phyloP scores from a whole-genome alignment of 108 stramenopile genomes.

The Pseudonitzschia delicatissima region DNA sequence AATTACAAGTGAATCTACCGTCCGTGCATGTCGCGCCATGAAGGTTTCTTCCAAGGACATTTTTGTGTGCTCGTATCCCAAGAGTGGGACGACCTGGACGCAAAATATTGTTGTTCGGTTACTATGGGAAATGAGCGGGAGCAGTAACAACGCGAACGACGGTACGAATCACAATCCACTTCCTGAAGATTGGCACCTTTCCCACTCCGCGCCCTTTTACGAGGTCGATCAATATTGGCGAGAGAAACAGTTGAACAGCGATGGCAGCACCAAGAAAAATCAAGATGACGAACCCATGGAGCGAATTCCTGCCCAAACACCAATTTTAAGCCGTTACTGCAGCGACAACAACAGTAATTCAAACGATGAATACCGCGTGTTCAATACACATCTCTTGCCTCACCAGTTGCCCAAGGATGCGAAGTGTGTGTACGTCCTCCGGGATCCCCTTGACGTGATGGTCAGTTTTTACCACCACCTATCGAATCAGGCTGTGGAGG shows the following conservation, averaged over 20 bases:
- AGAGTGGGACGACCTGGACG: conserved; percentile 77
- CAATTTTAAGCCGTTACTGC: background rate
- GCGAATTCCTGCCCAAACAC: background rate
- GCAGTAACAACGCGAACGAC: background rate
- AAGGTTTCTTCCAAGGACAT: conserved; percentile 34
- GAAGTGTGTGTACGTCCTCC: conserved; percentile 61
- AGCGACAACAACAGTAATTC: background rate
- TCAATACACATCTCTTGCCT: conserved; percentile 71
- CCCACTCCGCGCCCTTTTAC: conserved; percentile 67
- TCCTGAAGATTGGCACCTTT: conserved; percentile 42
- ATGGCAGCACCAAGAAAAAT: background rate
- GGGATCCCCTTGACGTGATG: conserved; percentile 52
- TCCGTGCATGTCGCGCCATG: conserved; percentile 33
- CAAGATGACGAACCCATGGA: background rate
- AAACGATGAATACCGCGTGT: conserved; percentile 30
- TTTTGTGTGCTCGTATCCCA: conserved; percentile 67
- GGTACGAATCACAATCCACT: background rate
- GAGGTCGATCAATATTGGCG: conserved; percentile 66
- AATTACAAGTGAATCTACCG: conserved; percentile 46
- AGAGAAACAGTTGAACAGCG: background rate
- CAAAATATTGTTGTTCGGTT: conserved; percentile 61
- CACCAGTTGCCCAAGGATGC: conserved; percentile 25
- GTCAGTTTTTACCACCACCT: conserved; percentile 71
- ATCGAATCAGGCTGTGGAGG: conserved; percentile 43
- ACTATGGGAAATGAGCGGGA: conserved; percentile 24